These are phyloP conservation scores for Aspergillus steynii DNA, from an alignment of 495 filamentous ascomycete species.

Conservation along the genomic window DNA sequence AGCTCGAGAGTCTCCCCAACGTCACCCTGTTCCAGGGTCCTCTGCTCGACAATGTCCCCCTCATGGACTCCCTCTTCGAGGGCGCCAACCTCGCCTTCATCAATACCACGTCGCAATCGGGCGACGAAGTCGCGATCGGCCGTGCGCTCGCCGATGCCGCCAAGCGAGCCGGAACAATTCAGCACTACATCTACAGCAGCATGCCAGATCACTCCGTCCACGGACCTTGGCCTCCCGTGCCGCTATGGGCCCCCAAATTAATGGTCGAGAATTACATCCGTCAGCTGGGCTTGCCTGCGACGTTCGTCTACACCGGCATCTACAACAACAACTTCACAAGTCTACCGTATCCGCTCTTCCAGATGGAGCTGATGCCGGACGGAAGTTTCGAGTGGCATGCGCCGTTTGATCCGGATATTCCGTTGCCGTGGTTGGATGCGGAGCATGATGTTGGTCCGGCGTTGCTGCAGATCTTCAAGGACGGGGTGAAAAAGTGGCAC, in stretches of 20 bases:
- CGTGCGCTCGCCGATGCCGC: conserved; percentile 86
- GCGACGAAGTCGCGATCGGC: conserved; percentile 89
- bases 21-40: conserved; percentile 81
- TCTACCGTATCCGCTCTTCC: conserved; percentile 87
- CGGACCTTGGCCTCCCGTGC: conserved; percentile 79
- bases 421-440: conserved; percentile 94
- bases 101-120: conserved; percentile 94
- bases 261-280: conserved; percentile 88
- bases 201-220: conserved; percentile 89
- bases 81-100: conserved; percentile 90
- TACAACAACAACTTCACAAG: conserved; percentile 99
- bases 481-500: conserved; percentile 82
- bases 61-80: conserved; percentile 77
- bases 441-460: conserved; percentile 97
- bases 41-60: conserved; percentile 64
- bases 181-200: conserved; percentile 92
- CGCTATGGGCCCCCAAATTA: conserved; percentile 90
- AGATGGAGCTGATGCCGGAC: conserved; percentile 81
- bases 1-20: conserved; percentile 77
- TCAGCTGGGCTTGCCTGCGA: conserved; percentile 77
- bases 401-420: conserved; percentile 84
- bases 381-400: conserved; percentile 92
- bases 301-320: conserved; percentile 93
- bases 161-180: conserved; percentile 71
- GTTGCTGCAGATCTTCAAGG: conserved; percentile 92